Conservation (phyloP, 2,329 filamentous ascomycete genomes). For the Fragosphaeria purpurea region DNA sequence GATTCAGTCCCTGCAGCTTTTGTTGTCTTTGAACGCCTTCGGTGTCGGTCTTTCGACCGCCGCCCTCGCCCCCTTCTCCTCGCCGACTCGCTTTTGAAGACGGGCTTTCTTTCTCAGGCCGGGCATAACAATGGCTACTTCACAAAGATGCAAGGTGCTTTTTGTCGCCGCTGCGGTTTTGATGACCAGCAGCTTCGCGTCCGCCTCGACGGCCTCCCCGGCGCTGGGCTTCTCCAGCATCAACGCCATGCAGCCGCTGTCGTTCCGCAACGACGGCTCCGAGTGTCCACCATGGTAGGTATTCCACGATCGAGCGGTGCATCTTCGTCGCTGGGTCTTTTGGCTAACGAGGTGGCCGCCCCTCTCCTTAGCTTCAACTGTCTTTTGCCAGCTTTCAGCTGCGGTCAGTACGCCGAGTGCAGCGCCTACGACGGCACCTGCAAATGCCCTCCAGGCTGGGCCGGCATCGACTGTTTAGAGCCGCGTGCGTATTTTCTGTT, state of each 20-base stretch:
- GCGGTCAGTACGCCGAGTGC: slow-evolving; percentile 82
- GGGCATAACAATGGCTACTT: too few species aligned
- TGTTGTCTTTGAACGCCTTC: too few species aligned
- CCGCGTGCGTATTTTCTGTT: slow-evolving; percentile 45
- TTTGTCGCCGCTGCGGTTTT: slow-evolving; percentile 31
- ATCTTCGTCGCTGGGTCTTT: not conserved
- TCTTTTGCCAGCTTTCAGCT: slow-evolving; percentile 82
- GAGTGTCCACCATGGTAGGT: slow-evolving; percentile 66
- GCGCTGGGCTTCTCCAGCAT: slow-evolving; percentile 31
- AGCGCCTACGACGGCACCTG: slow-evolving; percentile 89
- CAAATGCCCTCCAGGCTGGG: slow-evolving; percentile 82
- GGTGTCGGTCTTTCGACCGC: not conserved
- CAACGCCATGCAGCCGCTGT: slow-evolving; percentile 54
- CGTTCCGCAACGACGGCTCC: slow-evolving; percentile 63
- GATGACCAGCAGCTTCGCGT: slow-evolving; percentile 20
- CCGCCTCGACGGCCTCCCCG: slow-evolving; percentile 39
- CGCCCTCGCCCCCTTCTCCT: not conserved
- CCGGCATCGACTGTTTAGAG: slow-evolving; percentile 83
- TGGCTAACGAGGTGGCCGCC: not conserved
- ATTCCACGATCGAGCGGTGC: not conserved
- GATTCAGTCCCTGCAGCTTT: not conserved
- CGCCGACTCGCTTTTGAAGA: not conserved
- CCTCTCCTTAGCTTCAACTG: slow-evolving; percentile 77
- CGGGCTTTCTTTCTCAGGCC: too few species aligned
- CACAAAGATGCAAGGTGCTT: slow-evolving; percentile 21